Evolutionary conservation across 768 basidiomycete genomes (phyloP), one percentile per base, ranked within the genome.

Genomic region (Boletus edulis): DNA sequence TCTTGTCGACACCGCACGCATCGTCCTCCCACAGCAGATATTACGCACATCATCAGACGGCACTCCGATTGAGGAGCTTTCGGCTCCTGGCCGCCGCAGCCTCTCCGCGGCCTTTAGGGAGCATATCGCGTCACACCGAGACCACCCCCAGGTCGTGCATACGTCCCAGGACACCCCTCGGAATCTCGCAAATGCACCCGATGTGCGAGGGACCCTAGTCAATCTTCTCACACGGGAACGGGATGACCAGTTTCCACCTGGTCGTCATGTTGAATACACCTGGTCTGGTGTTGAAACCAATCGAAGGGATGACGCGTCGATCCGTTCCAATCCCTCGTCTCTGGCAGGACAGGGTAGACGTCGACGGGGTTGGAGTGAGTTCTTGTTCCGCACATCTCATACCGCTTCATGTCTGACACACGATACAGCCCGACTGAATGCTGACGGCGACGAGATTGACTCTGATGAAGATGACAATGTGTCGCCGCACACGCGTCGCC

Each of bases 401-500:
- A 10, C 32, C 13, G 13, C 50, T 56, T 46, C 34, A 32, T 46
- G 32, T 58, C 52, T 66, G 43, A 60, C 50, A 22, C 14, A 7
- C 13, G 46, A 11, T 40, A 17, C 57, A 78, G 76, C 73, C 13
- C 68, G 69, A 35, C 60, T 78, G 3, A 68, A 76, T 57, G 70
- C 77, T 3, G 83, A 87, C 62, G 86, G 86, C 1, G 81, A 87
- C 56, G 84, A 86, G 63, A 78, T 86, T 52, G 74, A 83, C 3
- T 77, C 78, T 0, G 82, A 82, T 18, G 83, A 84, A 61, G 85
- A 87, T 56, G 80, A 81, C 37, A 55, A 56, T 31, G 61, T 55
- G 49, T 72, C 84, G 17, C 83, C 85, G 55, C 78, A 81, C 31
- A 68, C 74, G 29, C 78, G 81, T 35, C 79, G 78, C 51, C 73